A percentile compares a stretch with the other conserved stretches of the same genome.
These are phyloP conservation scores for Abortiporus biennis DNA, from an alignment of 1,284 basidiomycete genomes.

Conservation along the genomic window DNA sequence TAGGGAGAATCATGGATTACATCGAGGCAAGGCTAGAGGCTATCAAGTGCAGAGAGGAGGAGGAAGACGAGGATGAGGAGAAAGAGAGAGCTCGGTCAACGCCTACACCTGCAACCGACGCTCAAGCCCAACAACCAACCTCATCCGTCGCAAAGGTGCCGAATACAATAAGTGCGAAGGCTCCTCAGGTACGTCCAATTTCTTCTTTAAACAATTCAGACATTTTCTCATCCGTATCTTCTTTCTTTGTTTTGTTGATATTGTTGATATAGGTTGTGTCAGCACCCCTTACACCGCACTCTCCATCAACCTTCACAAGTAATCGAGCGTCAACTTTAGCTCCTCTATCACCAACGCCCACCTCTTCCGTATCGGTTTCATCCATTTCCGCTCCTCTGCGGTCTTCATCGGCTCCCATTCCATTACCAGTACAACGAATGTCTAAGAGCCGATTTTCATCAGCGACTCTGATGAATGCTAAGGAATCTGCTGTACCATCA, in stretches of 20 bases:
- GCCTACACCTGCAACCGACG: background rate
- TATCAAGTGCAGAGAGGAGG: conserved; percentile 61
- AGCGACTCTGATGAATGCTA: background rate
- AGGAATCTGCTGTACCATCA: background rate
- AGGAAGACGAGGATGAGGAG: conserved; percentile 75
- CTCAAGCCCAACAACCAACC: background rate
- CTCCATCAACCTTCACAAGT: no score
- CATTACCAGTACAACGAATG: no score
- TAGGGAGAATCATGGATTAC: conserved; percentile 76
- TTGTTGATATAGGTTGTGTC: background rate
- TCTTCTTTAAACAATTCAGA: background rate
- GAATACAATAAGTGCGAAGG: no score
- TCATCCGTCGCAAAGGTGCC: no score
- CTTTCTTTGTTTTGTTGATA: background rate
- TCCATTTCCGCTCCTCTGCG: background rate
- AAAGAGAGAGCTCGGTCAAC: conserved; percentile 33
- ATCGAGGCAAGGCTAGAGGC: conserved; percentile 58
- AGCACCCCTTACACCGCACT: background rate
- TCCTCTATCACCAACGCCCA: background rate
- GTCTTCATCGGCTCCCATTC: background rate
- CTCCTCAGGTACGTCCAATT: background rate
- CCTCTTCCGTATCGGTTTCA: background rate
- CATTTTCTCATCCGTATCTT: background rate
- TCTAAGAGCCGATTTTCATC: no score
- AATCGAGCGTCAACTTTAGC: no score